Conservation (phyloP, 306 rosid genomes). For the Amphicarpaea edgeworthii region DNA sequence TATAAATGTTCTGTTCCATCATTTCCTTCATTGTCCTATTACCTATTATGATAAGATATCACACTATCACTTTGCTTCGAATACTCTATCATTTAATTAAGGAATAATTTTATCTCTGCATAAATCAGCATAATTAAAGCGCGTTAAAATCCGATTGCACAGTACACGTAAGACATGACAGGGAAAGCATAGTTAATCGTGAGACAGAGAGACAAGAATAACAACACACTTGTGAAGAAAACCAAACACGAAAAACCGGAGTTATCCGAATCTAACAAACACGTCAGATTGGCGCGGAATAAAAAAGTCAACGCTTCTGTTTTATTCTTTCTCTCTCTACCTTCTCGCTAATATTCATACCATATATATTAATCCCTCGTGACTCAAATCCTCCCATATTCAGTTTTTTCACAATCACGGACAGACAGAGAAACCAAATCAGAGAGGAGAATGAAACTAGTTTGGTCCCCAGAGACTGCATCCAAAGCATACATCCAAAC, state of each 20-base stretch:
- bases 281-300: slow-evolving; percentile 60
- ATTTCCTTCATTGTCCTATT: too few relatives aligned
- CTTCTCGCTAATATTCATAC: not conserved
- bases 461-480: slow-evolving; percentile 93
- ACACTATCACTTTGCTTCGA: too few relatives aligned
- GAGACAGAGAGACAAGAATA: not conserved
- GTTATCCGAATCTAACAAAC: slow-evolving; percentile 50
- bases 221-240: not conserved
- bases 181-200: not conserved
- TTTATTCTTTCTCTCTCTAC: not conserved
- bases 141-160: not conserved
- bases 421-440: not conserved
- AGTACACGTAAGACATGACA: slow-evolving; percentile 20
- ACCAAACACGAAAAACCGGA: not conserved
- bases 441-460: slow-evolving; percentile 64
- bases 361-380: not conserved
- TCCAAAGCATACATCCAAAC: slow-evolving; percentile 92
- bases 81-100: too few relatives aligned
- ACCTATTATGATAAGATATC: too few relatives aligned
- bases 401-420: slow-evolving; percentile 5
- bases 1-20: too few relatives aligned
- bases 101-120: too few relatives aligned
- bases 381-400: not conserved
- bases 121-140: too few relatives aligned
- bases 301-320: slow-evolving; percentile 61